These are phyloP conservation scores for Schwanniomyces sp. DNA, from an alignment of 805 yeast species.

Conservation along the genomic window DNA sequence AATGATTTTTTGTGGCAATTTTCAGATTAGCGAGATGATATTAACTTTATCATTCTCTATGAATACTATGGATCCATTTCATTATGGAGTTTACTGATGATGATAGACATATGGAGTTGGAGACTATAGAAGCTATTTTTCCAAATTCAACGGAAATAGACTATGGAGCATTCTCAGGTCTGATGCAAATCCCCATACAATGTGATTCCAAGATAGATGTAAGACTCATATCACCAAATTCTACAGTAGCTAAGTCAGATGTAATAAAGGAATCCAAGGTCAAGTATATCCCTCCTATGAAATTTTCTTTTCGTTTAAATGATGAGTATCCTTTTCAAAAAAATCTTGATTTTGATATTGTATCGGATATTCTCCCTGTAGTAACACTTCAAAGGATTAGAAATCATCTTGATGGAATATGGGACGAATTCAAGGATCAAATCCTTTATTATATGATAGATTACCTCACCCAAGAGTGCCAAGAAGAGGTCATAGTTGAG, in stretches of 20 bases:
- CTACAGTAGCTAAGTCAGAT: background rate
- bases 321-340: constrained; percentile 30
- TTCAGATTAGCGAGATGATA: background rate
- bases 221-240: constrained; percentile 1
- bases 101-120: constrained; percentile 36
- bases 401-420: constrained; percentile 21
- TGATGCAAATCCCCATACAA: constrained; percentile 22
- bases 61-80: background rate
- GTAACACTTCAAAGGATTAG: constrained; percentile 7
- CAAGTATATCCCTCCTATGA: constrained; percentile 29
- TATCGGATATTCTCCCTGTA: constrained; percentile 29
- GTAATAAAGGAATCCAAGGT: constrained; percentile 8
- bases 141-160: constrained; percentile 30
- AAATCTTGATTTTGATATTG: constrained; percentile 25
- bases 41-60: background rate
- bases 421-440: constrained; percentile 36
- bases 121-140: constrained; percentile 39
- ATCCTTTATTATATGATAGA: constrained; percentile 47
- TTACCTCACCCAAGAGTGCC: constrained; percentile 25
- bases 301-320: constrained; percentile 29
- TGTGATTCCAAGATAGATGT: constrained; percentile 17
- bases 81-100: constrained; percentile 17
- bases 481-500: constrained; percentile 10
- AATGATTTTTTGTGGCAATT: background rate
- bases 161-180: constrained; percentile 15